Evolutionary conservation across 2,329 filamentous ascomycete genomes (phyloP).

Genomic region (Colletotrichum gigasporum): DNA sequence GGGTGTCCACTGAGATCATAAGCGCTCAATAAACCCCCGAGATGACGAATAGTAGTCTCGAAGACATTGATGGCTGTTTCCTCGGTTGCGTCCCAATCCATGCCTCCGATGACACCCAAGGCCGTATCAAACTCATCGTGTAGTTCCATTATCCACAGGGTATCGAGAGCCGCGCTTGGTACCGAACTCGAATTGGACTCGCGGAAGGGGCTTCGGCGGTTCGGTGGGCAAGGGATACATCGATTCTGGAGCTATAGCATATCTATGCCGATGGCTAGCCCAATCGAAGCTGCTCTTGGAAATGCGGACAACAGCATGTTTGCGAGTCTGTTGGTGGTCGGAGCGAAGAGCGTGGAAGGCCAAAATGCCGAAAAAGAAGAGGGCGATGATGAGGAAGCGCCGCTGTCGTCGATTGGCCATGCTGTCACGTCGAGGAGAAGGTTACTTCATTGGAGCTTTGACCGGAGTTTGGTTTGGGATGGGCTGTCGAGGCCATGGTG

Average conservation of each 20-base stretch:
- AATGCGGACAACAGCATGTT: conserved; percentile 13
- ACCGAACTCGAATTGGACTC: conserved; percentile 26
- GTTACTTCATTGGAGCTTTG: not conserved
- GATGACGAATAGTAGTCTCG: conserved; percentile 76
- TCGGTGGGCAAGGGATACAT: conserved; percentile 24
- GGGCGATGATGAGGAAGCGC: conserved; percentile 25
- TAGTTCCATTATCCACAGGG: conserved; percentile 64
- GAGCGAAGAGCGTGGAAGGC: conserved; percentile 5
- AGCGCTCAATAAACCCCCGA: conserved; percentile 74
- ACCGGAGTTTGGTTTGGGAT: not conserved
- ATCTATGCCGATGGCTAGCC: conserved; percentile 20
- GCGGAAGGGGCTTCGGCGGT: conserved; percentile 13
- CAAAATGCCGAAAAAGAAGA: conserved; percentile 15
- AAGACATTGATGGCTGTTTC: conserved; percentile 65
- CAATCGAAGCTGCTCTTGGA: conserved; percentile 31
- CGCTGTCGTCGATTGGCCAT: conserved; percentile 32
- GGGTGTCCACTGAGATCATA: conserved; percentile 71
- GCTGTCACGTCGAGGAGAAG: conserved; percentile 14
- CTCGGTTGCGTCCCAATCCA: conserved; percentile 62
- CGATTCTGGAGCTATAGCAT: conserved; percentile 18
- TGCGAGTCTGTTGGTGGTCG: not conserved
- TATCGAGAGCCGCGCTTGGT: conserved; percentile 49
- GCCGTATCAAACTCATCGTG: conserved; percentile 57
- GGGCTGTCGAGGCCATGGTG: not conserved
- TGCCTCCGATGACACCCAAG: conserved; percentile 49